Evolutionary conservation across 2,329 filamentous ascomycete genomes (phyloP).

Genomic region (Fusarium equiseti): DNA sequence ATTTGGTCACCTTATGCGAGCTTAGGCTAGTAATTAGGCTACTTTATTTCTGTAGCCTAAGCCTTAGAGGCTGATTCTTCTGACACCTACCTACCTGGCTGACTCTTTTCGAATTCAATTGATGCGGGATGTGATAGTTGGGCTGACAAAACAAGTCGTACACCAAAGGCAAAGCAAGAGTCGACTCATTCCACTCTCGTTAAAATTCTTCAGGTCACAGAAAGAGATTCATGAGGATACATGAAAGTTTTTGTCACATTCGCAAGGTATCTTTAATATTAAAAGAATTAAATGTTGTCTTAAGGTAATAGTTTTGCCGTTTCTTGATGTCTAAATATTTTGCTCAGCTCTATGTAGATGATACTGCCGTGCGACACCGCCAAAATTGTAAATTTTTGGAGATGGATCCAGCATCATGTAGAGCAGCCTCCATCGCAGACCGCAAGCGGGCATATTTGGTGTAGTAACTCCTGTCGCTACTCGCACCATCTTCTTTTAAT

Average conservation of each 20-base stretch:
- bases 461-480: constrained; percentile 12
- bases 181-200: background rate
- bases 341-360: background rate
- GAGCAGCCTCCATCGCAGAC: constrained; percentile 37
- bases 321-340: background rate
- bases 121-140: background rate
- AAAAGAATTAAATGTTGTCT: background rate
- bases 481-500: constrained; percentile 11
- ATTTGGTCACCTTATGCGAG: background rate
- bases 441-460: constrained; percentile 30
- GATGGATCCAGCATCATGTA: constrained; percentile 39
- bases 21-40: background rate
- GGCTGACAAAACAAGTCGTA: constrained; percentile 12
- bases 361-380: constrained; percentile 47
- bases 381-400: constrained; percentile 49
- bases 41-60: background rate
- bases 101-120: constrained; percentile 5
- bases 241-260: rapidly evolving
- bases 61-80: background rate
- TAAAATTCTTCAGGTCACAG: too few species aligned
- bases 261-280: background rate
- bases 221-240: rapidly evolving
- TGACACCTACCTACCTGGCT: background rate
- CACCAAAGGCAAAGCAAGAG: background rate
- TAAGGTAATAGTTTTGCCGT: background rate